phyloP scores from a whole-genome alignment of 331 rosid genomes.

The Dryas integrifolia region DNA sequence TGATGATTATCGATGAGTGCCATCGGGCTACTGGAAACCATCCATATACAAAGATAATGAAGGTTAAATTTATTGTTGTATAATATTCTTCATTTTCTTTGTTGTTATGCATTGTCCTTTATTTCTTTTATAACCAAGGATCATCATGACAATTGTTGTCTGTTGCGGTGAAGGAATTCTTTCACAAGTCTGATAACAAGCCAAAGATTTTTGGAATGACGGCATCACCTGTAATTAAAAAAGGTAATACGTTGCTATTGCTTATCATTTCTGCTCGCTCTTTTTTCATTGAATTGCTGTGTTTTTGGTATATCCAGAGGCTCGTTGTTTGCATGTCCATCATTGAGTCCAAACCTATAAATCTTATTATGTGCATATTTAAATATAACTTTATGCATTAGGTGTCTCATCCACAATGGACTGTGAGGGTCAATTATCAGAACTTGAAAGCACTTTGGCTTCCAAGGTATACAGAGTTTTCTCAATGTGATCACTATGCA shows the following conservation, averaged over 20 bases:
- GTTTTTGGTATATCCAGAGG: neutral
- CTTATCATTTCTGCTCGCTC: slow-evolving; percentile 11
- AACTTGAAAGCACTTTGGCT: slow-evolving; percentile 75
- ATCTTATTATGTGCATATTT: slow-evolving; percentile 9
- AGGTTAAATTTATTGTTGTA: slow-evolving; percentile 45
- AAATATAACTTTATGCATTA: slow-evolving; percentile 28
- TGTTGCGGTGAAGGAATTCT: slow-evolving; percentile 68
- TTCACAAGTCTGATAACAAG: slow-evolving; percentile 63
- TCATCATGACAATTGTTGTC: slow-evolving; percentile 13
- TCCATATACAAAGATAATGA: slow-evolving; percentile 81
- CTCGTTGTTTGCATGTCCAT: neutral
- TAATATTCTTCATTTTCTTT: slow-evolving; percentile 9
- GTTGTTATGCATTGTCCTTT: slow-evolving; percentile 3
- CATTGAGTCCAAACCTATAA: neutral
- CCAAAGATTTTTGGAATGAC: slow-evolving; percentile 94
- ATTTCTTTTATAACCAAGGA: slow-evolving; percentile 10
- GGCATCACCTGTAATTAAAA: slow-evolving; percentile 75
- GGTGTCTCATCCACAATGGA: slow-evolving; percentile 68
- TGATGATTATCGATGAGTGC: slow-evolving; percentile 83
- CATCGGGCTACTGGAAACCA: slow-evolving; percentile 81
- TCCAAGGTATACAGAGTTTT: slow-evolving; percentile 48
- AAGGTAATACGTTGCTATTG: slow-evolving; percentile 45
- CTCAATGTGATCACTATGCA: slow-evolving; percentile 12
- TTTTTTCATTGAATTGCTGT: neutral
- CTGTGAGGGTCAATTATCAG: slow-evolving; percentile 71